These are phyloP conservation scores for Hebeloma cylindrosporum DNA, from an alignment of 768 basidiomycete species.

Conservation along the genomic window DNA sequence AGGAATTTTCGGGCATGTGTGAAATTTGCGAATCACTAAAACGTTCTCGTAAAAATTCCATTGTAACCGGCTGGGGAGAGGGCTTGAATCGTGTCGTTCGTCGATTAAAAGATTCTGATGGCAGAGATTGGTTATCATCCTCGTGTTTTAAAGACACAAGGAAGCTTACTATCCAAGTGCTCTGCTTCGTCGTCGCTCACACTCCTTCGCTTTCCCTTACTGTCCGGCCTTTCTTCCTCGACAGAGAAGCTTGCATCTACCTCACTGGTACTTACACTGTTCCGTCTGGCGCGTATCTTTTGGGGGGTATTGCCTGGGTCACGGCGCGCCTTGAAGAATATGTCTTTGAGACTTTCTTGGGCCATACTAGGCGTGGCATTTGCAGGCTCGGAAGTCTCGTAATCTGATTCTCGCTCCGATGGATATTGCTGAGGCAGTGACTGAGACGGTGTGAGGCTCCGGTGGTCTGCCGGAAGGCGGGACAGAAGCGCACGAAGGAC, in stretches of 20 bases:
- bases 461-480: constrained; percentile 44
- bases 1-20: not conserved
- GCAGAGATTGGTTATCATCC: constrained; percentile 3
- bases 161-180: constrained; percentile 48
- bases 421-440: constrained; percentile 30
- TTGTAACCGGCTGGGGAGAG: constrained; percentile 41
- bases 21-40: constrained; percentile 28
- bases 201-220: constrained; percentile 56
- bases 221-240: constrained; percentile 37
- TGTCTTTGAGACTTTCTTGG: constrained; percentile 58
- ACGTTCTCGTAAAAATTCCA: constrained; percentile 42
- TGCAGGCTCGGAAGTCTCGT: constrained; percentile 46
- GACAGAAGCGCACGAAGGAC: constrained; percentile 63
- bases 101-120: constrained; percentile 20
- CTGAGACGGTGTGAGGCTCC: constrained; percentile 19
- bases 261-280: constrained; percentile 61
- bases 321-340: constrained; percentile 66
- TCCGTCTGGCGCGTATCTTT: constrained; percentile 45
- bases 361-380: constrained; percentile 46
- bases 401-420: constrained; percentile 59
- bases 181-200: constrained; percentile 71
- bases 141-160: constrained; percentile 7
- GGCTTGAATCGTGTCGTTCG: constrained; percentile 36
- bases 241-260: constrained; percentile 55
- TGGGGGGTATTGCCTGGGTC: constrained; percentile 66